Base-by-base conservation (phyloP, 441 rosid genomes). In the Biscutella laevigata region DNA sequence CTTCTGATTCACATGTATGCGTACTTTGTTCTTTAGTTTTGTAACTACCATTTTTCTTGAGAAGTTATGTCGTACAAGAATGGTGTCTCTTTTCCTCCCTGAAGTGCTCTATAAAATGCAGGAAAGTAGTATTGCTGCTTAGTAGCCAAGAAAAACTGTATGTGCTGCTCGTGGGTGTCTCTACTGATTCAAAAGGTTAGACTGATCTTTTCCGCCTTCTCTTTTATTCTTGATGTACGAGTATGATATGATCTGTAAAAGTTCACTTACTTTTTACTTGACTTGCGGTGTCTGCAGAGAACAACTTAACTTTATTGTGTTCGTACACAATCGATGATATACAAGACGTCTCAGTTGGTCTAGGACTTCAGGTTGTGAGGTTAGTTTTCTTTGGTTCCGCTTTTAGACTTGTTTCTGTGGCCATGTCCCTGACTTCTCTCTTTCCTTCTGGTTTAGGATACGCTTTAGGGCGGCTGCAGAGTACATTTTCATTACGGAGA, bases 331-430 rank as follows among this genome's bases (percentile, higher is more conserved):
- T 78, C 59, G 86, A 77, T 59, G 96, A 88, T 68, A 77, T 88
- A 68, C 70, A 66, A 69, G 89, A 82, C 61, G 78, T 86, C 60
- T 52, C 75, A 37, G 72, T 86, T 35, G 94, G 98, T 61, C 53
- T 92, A 36, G 89, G 95, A 65, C 88, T 88, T 73, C 98, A 83
- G 71, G 69, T 79, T 67, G 66, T 84, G 65, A 88, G 98, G 98
- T 92, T 54, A 64, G 89, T 70, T 35, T 42, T 43, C 73, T 61
- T 38, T 64, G 55, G 17, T 55, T 53, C 41, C 43, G 14, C 24
- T 37, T 41, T 45, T 17, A 46, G 33, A 47, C 43, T 49, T 28
- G 14, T 61, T 49, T 26, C 17, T 58, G 25, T 35, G 25, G 32
- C 61, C 46, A 24, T 33, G 45, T 17, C 47, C 71, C 68, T 69